Evolutionary conservation across 371 early-diverging fungal genomes (phyloP), one percentile per base, ranked within the genome.

Genomic region (Circinella umbellata): DNA sequence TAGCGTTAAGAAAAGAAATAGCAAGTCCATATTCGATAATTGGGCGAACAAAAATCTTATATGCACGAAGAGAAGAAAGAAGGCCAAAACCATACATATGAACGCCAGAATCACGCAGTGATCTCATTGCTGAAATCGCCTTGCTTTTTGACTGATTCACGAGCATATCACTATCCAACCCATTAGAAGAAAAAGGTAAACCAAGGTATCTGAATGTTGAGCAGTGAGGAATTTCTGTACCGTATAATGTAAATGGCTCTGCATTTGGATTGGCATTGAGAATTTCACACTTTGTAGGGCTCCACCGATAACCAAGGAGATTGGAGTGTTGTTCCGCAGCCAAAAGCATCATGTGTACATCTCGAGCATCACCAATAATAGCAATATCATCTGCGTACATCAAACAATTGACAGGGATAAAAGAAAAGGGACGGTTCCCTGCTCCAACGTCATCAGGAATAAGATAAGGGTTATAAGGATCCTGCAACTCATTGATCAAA

Each of bases 351-450:
- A 34, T 15, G 5, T 46, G 47, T 14, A 64, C 72, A 11, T 69
- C 66, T 9, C 39, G 17, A 1, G 63, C 15, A 4, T 53, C 46
- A 63, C 70, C 77, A 46, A 80, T 57, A 15, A 76, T 46, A 36
- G 69, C 76, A 9, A 79, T 75, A 68, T 75, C 79, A 57, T 78
- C 79, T 11, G 76, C 76, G 63, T 68, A 76, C 8, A 73, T 64
- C 4, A 73, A 53, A 18, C 57, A 69, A 35, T 76, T 76, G 35
- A 72, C 35, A 14, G 67, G 61, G 18, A 69, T 39, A 3, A 49
- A 6, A 9, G 61, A 55, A 9, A 51, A 14, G 35, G 61, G 47
- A 1, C 47, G 0, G 46, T 9, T 49, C 15, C 37, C 69, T 11
- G 51, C 39, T 9, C 42, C 18, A 46, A 46, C 8, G 7, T 20